phyloP scores from a whole-genome alignment of 2,329 filamentous ascomycete genomes.

The Thielaviopsis euricoi region DNA sequence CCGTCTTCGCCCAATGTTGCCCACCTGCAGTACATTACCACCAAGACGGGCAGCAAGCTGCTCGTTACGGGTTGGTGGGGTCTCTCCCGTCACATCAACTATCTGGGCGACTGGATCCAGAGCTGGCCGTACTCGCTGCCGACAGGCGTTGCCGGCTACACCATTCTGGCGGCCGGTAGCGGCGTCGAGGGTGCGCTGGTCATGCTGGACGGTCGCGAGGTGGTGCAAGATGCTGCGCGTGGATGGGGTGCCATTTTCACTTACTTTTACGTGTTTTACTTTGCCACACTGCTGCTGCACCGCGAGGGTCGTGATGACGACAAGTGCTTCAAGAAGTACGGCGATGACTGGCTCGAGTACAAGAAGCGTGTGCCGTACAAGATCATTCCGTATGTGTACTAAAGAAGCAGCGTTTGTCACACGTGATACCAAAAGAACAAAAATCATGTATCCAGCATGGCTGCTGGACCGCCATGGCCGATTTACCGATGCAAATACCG shows the following conservation, averaged over 20 bases:
- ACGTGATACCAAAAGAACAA: too few relatives aligned
- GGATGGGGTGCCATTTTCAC: constrained; percentile 81
- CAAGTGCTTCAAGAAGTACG: constrained; percentile 84
- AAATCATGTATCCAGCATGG: too few relatives aligned
- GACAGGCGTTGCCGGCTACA: constrained; percentile 69
- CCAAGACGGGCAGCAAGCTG: constrained; percentile 63
- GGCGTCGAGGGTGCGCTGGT: constrained; percentile 34
- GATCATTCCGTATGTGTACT: constrained; percentile 80
- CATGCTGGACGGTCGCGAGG: constrained; percentile 42
- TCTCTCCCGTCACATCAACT: constrained; percentile 81
- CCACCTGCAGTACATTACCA: constrained; percentile 75
- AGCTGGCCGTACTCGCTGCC: constrained; percentile 81
- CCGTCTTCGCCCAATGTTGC: constrained; percentile 63
- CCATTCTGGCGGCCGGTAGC: constrained; percentile 42
- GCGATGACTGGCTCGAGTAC: constrained; percentile 81
- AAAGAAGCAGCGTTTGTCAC: constrained; percentile 3
- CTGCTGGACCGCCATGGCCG: too few relatives aligned
- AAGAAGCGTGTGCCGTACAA: constrained; percentile 64
- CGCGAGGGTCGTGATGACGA: constrained; percentile 76
- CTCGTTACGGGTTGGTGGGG: constrained; percentile 90
- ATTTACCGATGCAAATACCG: neutral
- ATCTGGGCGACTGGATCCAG: constrained; percentile 89
- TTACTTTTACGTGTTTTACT: constrained; percentile 91
- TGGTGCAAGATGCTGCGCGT: constrained; percentile 54
- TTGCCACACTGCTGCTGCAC: constrained; percentile 71